Percentiles rank a stretch among this genome's conserved stretches.
Conservation (phyloP, 1,284 basidiomycete genomes). For the Ganoderma meredithae region DNA sequence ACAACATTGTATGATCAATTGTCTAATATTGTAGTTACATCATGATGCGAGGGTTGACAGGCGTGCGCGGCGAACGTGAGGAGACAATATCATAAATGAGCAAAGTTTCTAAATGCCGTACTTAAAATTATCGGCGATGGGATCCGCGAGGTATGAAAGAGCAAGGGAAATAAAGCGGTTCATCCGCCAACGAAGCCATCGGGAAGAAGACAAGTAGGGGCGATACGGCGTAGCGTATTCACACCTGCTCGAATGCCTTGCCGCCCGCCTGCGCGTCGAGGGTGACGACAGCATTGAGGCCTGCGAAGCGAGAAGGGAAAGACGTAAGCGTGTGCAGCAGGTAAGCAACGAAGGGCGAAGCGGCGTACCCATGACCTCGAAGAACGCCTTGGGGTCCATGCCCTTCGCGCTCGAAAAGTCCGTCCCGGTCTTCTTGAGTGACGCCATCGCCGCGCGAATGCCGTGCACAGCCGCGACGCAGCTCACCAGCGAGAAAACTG, state of each 20-base stretch:
- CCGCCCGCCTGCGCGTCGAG: constrained; percentile 70
- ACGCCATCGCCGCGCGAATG: constrained; percentile 75
- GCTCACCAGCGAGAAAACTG: constrained; percentile 74
- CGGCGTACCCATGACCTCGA: constrained; percentile 70
- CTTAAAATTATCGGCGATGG: not conserved
- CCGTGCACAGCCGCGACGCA: constrained; percentile 78
- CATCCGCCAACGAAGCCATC: not conserved
- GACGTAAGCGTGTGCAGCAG: not conserved
- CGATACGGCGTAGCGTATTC: constrained; percentile 25
- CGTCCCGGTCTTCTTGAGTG: constrained; percentile 78
- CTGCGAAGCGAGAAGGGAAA: constrained; percentile 38
- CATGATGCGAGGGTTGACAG: not conserved
- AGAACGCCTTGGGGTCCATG: constrained; percentile 81
- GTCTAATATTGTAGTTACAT: constrained; percentile 1
- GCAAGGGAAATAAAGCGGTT: not conserved
- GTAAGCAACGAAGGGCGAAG: not conserved
- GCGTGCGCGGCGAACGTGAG: not conserved
- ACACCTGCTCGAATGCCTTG: constrained; percentile 59
- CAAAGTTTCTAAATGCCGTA: not conserved
- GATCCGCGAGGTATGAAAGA: not conserved
- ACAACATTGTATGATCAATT: not conserved
- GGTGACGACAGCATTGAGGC: constrained; percentile 61
- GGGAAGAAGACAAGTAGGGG: not conserved
- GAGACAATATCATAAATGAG: not conserved
- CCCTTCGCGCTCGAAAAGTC: constrained; percentile 72